These are phyloP conservation scores for Priceomyces fermenticarens DNA, from an alignment of 805 yeast genomes.

Conservation along the genomic window DNA sequence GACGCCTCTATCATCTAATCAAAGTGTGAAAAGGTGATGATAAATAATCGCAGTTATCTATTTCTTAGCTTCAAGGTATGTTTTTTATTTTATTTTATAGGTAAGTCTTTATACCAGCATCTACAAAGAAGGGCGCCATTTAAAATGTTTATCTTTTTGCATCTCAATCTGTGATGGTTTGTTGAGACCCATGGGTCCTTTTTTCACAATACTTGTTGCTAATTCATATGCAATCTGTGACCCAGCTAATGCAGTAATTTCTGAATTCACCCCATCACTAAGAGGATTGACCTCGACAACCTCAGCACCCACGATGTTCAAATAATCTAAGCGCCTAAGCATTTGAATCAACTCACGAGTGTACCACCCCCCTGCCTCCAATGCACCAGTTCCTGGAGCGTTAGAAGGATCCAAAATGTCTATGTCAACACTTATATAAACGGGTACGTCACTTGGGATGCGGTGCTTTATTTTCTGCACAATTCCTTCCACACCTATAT, in stretches of 20 bases:
- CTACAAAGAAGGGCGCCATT: too few relatives aligned
- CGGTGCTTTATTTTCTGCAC: constrained; percentile 47
- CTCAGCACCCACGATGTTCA: constrained; percentile 53
- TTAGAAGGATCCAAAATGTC: constrained; percentile 59
- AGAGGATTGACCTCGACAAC: constrained; percentile 61
- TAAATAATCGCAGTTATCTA: too few relatives aligned
- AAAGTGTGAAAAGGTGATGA: too few relatives aligned
- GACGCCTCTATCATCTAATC: too few relatives aligned
- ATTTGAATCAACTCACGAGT: constrained; percentile 53
- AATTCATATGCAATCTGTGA: constrained; percentile 52
- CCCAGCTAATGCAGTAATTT: constrained; percentile 64
- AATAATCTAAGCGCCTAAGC: constrained; percentile 40
- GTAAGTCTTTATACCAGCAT: not conserved
- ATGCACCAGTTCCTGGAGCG: constrained; percentile 58
- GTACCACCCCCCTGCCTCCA: constrained; percentile 57
- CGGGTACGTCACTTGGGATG: constrained; percentile 53
- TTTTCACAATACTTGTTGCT: not conserved
- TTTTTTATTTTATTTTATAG: too few relatives aligned
- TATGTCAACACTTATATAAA: constrained; percentile 76
- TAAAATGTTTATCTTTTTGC: too few relatives aligned
- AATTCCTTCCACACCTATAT: constrained; percentile 59
- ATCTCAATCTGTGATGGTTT: too few relatives aligned
- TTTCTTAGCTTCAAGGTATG: too few relatives aligned
- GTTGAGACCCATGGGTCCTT: not conserved
- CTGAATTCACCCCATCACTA: constrained; percentile 51